Percentiles rank a stretch among this genome's conserved stretches.
Evolutionary conservation across 2,329 filamentous ascomycete genomes (phyloP).

Genomic region (Xylaria sp.): DNA sequence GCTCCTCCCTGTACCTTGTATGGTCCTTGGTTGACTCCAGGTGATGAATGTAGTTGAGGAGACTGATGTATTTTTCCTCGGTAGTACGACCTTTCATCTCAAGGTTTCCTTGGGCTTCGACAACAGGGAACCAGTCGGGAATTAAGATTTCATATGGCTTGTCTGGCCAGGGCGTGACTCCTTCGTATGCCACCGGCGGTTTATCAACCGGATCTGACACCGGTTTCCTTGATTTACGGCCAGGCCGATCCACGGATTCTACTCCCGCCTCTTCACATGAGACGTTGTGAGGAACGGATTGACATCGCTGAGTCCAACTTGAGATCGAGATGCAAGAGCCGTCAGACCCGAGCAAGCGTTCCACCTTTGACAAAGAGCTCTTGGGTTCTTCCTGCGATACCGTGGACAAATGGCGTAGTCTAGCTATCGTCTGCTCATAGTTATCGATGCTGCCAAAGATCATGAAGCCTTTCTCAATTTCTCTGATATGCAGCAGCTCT

Average conservation of each 20-base stretch:
- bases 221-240: not conserved
- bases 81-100: slow-evolving; percentile 29
- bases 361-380: slow-evolving; percentile 33
- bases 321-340: slow-evolving; percentile 24
- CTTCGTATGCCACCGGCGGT: not conserved
- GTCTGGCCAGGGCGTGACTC: slow-evolving; percentile 11
- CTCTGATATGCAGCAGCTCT: slow-evolving; percentile 32
- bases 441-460: slow-evolving; percentile 35
- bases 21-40: slow-evolving; percentile 32
- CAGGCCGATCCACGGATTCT: not conserved
- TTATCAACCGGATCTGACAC: not conserved
- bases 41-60: slow-evolving; percentile 36
- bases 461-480: slow-evolving; percentile 37
- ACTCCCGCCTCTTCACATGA: slow-evolving; percentile 5
- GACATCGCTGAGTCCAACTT: slow-evolving; percentile 17
- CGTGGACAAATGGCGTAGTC: slow-evolving; percentile 22
- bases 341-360: slow-evolving; percentile 40
- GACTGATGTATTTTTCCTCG: slow-evolving; percentile 32
- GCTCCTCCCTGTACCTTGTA: slow-evolving; percentile 19
- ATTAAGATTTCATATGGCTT: slow-evolving; percentile 30
- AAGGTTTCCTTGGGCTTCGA: slow-evolving; percentile 27
- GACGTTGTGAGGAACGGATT: not conserved
- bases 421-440: slow-evolving; percentile 29
- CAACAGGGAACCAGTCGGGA: slow-evolving; percentile 44
- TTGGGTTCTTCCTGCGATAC: not conserved